Percentiles rank a stretch among this genome's conserved stretches.
Conservation (phyloP, 2,329 filamentous ascomycete genomes). For the Paraphoma sp. region DNA sequence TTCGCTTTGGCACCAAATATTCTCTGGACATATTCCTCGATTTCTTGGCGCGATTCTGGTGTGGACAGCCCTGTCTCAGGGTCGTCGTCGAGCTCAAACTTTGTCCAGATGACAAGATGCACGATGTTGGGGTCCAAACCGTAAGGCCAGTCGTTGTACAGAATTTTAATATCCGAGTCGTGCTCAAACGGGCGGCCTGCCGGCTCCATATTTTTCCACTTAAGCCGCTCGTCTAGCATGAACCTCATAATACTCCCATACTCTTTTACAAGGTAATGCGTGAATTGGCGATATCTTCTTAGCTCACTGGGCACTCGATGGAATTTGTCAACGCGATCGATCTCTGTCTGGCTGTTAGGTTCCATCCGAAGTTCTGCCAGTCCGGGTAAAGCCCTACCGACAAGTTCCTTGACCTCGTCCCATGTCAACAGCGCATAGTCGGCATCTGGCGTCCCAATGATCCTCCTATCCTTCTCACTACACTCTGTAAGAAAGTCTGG, state of each 20-base stretch:
- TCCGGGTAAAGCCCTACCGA: constrained; percentile 31
- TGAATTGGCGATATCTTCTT: constrained; percentile 77
- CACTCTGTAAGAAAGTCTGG: constrained; percentile 72
- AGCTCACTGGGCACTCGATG: constrained; percentile 78
- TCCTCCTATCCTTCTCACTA: constrained; percentile 70
- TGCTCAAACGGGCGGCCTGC: constrained; percentile 53
- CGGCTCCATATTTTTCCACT: constrained; percentile 65
- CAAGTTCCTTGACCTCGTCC: constrained; percentile 70
- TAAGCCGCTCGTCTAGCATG: constrained; percentile 72
- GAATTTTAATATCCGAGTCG: constrained; percentile 71
- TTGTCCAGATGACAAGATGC: constrained; percentile 92
- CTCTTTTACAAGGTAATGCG: constrained; percentile 65
- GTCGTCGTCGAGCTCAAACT: constrained; percentile 80
- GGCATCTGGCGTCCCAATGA: constrained; percentile 74
- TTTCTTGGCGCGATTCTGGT: constrained; percentile 64
- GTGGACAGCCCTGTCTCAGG: constrained; percentile 71
- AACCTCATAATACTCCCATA: constrained; percentile 83
- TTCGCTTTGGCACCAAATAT: constrained; percentile 67
- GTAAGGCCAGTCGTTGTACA: constrained; percentile 95
- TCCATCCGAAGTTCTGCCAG: neutral
- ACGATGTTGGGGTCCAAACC: constrained; percentile 78
- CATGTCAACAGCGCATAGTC: constrained; percentile 71
- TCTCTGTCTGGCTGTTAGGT: constrained; percentile 42
- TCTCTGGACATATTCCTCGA: constrained; percentile 73
- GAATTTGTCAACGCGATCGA: constrained; percentile 77